phyloP scores from a whole-genome alignment of 306 rosid genomes.

The Datisca glomerata region DNA sequence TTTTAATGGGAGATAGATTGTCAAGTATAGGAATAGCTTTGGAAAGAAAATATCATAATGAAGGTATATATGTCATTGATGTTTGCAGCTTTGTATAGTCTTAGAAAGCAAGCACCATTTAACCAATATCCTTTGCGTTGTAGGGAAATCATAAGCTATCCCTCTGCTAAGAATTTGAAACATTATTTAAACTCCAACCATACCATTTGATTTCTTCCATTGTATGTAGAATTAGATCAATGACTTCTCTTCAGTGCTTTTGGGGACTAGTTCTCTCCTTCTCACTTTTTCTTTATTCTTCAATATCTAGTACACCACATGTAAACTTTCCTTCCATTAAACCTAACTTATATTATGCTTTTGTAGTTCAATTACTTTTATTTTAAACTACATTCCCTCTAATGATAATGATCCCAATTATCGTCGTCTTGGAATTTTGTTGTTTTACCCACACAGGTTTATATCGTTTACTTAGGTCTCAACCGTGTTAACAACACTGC shows the following conservation, averaged over 20 bases:
- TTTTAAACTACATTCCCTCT: not conserved
- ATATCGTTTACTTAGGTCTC: constrained; percentile 40
- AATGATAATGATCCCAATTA: too few relatives aligned
- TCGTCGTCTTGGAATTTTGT: not conserved
- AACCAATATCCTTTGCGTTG: too few relatives aligned
- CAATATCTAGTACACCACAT: constrained; percentile 1
- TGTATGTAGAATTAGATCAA: not conserved
- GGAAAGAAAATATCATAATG: not conserved
- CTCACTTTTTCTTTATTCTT: not conserved
- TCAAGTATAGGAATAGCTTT: too few relatives aligned
- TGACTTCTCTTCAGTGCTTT: not conserved
- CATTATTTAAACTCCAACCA: not conserved
- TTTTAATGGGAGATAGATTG: too few relatives aligned
- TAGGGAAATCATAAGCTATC: not conserved
- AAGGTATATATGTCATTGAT: not conserved
- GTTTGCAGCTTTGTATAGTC: not conserved
- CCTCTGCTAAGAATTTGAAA: not conserved
- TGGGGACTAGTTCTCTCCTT: not conserved
- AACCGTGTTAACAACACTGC: constrained; percentile 14
- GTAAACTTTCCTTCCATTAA: too few relatives aligned
- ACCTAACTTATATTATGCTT: too few relatives aligned
- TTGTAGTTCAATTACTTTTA: not conserved
- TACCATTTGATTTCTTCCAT: not conserved
- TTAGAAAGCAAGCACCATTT: not conserved
- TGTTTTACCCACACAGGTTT: constrained; percentile 21